phyloP scores from a whole-genome alignment of 2,329 filamentous ascomycete species.

The Chaetothyriales sp. region DNA sequence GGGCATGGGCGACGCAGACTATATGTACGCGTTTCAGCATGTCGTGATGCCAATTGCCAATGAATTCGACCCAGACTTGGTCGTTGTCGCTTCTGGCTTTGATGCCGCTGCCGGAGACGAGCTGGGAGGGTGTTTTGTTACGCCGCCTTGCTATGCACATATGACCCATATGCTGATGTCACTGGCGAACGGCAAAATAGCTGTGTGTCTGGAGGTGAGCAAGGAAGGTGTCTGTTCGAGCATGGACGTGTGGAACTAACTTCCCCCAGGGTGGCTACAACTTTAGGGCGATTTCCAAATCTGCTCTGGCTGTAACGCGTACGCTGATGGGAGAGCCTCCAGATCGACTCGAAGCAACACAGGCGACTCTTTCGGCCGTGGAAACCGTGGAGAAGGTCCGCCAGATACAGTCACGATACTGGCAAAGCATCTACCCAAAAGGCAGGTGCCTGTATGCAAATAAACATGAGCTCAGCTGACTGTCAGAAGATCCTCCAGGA shows the following conservation, averaged over 20 bases:
- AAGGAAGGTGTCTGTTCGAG: not conserved
- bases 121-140: constrained; percentile 82
- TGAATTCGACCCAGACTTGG: constrained; percentile 85
- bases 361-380: constrained; percentile 37
- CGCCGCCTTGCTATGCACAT: constrained; percentile 81
- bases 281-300: constrained; percentile 77
- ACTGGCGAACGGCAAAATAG: constrained; percentile 72
- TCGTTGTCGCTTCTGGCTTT: constrained; percentile 87
- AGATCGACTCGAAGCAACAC: constrained; percentile 36
- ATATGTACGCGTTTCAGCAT: constrained; percentile 86
- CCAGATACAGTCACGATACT: constrained; percentile 50
- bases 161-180: constrained; percentile 99
- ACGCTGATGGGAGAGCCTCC: constrained; percentile 95
- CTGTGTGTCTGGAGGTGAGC: constrained; percentile 65
- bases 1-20: constrained; percentile 89
- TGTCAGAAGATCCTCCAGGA: not conserved
- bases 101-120: constrained; percentile 90
- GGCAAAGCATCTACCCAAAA: constrained; percentile 73
- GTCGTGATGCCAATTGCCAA: constrained; percentile 91
- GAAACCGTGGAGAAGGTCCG: constrained; percentile 43
- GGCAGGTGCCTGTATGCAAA: constrained; percentile 16
- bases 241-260: not conserved
- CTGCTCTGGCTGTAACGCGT: constrained; percentile 75
- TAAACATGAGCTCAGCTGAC: not conserved
- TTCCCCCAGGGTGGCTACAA: constrained; percentile 65